phyloP scores from a whole-genome alignment of 2,329 filamentous ascomycete genomes.

The Juglanconis oblonga region DNA sequence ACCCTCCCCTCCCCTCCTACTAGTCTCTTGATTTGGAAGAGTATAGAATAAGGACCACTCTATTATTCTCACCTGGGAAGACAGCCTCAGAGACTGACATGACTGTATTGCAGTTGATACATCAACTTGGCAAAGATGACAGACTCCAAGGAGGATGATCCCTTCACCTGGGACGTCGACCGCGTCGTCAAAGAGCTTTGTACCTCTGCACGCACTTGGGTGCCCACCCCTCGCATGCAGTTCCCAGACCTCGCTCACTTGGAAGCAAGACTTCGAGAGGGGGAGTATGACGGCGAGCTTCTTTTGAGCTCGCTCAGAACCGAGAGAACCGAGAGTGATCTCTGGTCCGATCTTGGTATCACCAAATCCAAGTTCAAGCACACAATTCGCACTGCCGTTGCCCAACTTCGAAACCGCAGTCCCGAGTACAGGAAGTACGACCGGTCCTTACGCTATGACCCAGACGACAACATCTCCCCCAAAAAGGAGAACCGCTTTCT shows the following conservation, averaged over 20 bases:
- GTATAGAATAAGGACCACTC: background rate
- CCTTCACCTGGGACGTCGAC: conserved; percentile 70
- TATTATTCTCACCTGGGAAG: background rate
- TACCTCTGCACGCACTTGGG: conserved; percentile 47
- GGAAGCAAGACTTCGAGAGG: conserved; percentile 52
- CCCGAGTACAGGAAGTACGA: conserved; percentile 39
- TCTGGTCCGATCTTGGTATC: conserved; percentile 54
- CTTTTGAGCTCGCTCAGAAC: conserved; percentile 58
- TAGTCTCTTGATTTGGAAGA: background rate
- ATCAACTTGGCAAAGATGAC: conserved; percentile 25
- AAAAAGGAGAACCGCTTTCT: background rate
- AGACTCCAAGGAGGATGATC: conserved; percentile 50
- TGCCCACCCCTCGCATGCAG: conserved; percentile 30
- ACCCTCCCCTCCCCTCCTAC: no score
- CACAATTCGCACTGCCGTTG: conserved; percentile 56
- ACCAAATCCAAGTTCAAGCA: conserved; percentile 55
- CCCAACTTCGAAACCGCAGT: conserved; percentile 52
- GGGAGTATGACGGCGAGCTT: conserved; percentile 63
- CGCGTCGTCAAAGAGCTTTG: conserved; percentile 67
- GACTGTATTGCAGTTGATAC: background rate
- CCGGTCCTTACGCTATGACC: conserved; percentile 27
- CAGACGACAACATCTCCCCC: conserved; percentile 16
- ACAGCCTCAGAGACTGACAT: background rate
- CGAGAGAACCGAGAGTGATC: conserved; percentile 46
- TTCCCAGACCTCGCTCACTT: conserved; percentile 53